phyloP scores from a whole-genome alignment of 306 rosid genomes.

The Alnus rubra region DNA sequence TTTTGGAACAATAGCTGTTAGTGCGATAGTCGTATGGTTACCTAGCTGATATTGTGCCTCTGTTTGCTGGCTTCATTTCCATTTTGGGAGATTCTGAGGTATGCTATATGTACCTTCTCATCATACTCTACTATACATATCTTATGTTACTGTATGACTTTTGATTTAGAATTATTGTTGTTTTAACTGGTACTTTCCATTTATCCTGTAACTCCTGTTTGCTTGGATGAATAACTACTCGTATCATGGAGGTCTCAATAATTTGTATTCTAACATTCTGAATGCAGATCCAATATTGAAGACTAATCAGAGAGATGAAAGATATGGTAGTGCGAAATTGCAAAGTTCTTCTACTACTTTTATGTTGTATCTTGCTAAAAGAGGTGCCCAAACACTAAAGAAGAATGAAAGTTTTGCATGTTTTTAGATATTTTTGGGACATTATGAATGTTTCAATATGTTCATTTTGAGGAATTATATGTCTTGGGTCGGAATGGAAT shows the following conservation, averaged over 20 bases:
- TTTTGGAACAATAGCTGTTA: slow-evolving; percentile 90
- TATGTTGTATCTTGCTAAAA: not conserved
- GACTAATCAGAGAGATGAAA: not conserved
- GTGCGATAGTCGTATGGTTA: slow-evolving; percentile 82
- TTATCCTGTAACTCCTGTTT: not conserved
- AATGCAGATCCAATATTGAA: not conserved
- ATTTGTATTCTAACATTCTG: not conserved
- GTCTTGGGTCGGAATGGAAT: not conserved
- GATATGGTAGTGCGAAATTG: not conserved
- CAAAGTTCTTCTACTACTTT: not conserved
- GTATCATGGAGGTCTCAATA: not conserved
- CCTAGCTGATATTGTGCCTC: slow-evolving; percentile 74
- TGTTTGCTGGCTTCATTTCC: slow-evolving; percentile 77
- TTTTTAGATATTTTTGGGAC: not conserved
- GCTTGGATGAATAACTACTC: not conserved
- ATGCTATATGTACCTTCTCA: slow-evolving; percentile 10
- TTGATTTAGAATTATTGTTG: slow-evolving; percentile 4
- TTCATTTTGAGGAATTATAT: not conserved
- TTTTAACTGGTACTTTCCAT: not conserved
- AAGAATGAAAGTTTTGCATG: not conserved
- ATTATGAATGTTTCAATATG: not conserved
- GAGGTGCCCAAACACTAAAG: not conserved
- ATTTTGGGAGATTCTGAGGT: slow-evolving; percentile 98
- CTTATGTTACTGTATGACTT: not conserved
- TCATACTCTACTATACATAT: slow-evolving; percentile 6